A percentile compares a stretch with the other conserved stretches of the same genome.
These are phyloP conservation scores for Brettanomyces nanus DNA, from an alignment of 805 yeast genomes.

Conservation along the genomic window DNA sequence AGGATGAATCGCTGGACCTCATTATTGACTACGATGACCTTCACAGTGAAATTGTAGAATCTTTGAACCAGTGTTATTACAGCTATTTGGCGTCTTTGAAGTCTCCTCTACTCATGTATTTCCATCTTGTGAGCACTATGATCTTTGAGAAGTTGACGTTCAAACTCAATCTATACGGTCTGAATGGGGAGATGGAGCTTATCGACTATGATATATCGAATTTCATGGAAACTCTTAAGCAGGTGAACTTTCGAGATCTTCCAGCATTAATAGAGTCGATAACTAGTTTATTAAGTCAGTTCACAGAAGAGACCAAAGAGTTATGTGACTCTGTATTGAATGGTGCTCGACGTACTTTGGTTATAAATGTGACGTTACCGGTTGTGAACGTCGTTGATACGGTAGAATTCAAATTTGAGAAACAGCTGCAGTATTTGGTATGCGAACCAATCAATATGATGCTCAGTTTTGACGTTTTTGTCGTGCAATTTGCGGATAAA, in stretches of 20 bases:
- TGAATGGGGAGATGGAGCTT: conserved; percentile 14
- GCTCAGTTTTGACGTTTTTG: conserved; percentile 28
- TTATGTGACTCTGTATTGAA: conserved; percentile 5
- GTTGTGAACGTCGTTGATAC: conserved; percentile 51
- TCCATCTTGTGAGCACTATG: conserved; percentile 10
- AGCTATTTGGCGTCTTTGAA: conserved; percentile 6
- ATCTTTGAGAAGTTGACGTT: conserved; percentile 16
- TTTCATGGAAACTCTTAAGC: conserved; percentile 5
- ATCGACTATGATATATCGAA: conserved; percentile 8
- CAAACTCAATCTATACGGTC: conserved; percentile 23
- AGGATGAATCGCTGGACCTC: conserved; percentile 33
- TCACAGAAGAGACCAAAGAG: conserved; percentile 4
- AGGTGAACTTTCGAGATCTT: conserved; percentile 11
- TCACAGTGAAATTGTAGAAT: conserved; percentile 33
- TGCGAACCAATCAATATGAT: conserved; percentile 53
- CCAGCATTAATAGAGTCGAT: conserved; percentile 8
- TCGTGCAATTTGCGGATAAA: conserved; percentile 14
- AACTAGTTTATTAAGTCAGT: conserved; percentile 7
- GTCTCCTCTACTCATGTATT: conserved; percentile 15
- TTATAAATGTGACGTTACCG: conserved; percentile 58
- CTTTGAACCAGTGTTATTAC: conserved; percentile 18
- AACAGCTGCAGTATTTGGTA: conserved; percentile 39
- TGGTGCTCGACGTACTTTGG: conserved; percentile 8
- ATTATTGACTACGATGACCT: conserved; percentile 38
- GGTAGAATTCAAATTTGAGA: conserved; percentile 37